Evolutionary conservation across 129 eudicot genomes (phyloP), one percentile per base, ranked within the genome.

Genomic region (Tagetes erecta): DNA sequence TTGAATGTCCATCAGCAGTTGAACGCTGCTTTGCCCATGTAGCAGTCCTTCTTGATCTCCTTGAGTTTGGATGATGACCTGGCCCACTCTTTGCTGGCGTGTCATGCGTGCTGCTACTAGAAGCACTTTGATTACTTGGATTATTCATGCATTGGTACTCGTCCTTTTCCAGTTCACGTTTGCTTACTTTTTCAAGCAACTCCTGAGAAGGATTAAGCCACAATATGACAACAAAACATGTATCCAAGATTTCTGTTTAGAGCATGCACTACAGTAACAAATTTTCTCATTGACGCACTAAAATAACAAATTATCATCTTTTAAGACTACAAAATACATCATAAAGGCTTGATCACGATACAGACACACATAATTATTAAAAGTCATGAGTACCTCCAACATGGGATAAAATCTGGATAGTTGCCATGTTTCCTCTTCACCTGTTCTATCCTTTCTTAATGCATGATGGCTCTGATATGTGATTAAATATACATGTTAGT

Each of bases 391-490:
- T 84, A 93, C 98, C 98, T 93, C 98, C 82, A 93, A 71, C 84
- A 86, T 72, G 63, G 98, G 98, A 76, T 86, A 87, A 86, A 90
- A 93, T 66, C 94, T 82, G 67, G 81, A 79, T 51, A 93, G 86
- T 47, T 80, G 85, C 98, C 98, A 91, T 70, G 86, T 72, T 89
- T 90, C 98, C 80, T 93, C 97, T 76, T 93, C 98, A 50, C 89
- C 92, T n/a, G 86, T 77, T 83, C 72, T 75, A 76, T 93, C 98
- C 76, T 87, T 84, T 81, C 98, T 93, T 65, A 82, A 84, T 38
- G 98, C 95, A 75, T 78, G 58, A 66, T 86, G 80, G 36, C 64
- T 87, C 98, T 20, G 27, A 20, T 20, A 20, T 20, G 27, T 20
- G 27, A 20, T 20, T 20, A 20, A 20, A 20, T 20, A 20, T 20